Conservation (phyloP, 768 basidiomycete genomes). For the Pleurotus djamor region DNA sequence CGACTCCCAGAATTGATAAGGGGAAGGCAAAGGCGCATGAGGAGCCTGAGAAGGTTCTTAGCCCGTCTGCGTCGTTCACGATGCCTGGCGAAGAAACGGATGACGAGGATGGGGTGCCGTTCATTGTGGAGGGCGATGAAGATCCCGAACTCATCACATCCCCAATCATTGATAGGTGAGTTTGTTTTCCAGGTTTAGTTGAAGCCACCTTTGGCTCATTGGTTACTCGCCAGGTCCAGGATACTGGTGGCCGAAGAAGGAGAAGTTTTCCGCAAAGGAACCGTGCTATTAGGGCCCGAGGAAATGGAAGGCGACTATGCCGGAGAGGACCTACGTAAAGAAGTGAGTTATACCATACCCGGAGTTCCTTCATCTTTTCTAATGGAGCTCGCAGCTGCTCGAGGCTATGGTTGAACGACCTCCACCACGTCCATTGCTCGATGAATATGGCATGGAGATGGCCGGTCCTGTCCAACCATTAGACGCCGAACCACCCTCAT, state of each 20-base stretch:
- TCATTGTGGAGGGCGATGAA: constrained; percentile 30
- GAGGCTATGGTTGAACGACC: constrained; percentile 87
- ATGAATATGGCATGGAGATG: constrained; percentile 53
- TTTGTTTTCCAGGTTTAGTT: background rate
- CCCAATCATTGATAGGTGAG: constrained; percentile 52
- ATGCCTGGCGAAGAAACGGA: constrained; percentile 47
- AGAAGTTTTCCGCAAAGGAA: constrained; percentile 93
- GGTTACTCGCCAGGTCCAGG: constrained; percentile 49
- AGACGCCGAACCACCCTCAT: constrained; percentile 15
- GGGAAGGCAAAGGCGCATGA: constrained; percentile 75
- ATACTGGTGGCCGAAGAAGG: constrained; percentile 94
- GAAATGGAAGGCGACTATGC: constrained; percentile 91
- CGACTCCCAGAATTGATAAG: constrained; percentile 72
- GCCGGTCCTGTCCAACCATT: constrained; percentile 9
- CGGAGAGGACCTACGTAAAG: constrained; percentile 84
- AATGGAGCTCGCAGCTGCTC: constrained; percentile 49
- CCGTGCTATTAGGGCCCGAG: constrained; percentile 72
- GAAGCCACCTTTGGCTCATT: background rate
- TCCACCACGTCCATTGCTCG: constrained; percentile 68
- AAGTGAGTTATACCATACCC: constrained; percentile 36
- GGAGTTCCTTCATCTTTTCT: background rate
- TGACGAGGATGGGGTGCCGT: constrained; percentile 36
- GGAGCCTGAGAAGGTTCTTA: constrained; percentile 67
- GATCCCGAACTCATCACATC: constrained; percentile 17
- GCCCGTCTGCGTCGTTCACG: constrained; percentile 49